A percentile compares a stretch with the other conserved stretches of the same genome.
Evolutionary conservation across 73 alveolate species (phyloP).

Genomic region (Stentor roeselii): DNA sequence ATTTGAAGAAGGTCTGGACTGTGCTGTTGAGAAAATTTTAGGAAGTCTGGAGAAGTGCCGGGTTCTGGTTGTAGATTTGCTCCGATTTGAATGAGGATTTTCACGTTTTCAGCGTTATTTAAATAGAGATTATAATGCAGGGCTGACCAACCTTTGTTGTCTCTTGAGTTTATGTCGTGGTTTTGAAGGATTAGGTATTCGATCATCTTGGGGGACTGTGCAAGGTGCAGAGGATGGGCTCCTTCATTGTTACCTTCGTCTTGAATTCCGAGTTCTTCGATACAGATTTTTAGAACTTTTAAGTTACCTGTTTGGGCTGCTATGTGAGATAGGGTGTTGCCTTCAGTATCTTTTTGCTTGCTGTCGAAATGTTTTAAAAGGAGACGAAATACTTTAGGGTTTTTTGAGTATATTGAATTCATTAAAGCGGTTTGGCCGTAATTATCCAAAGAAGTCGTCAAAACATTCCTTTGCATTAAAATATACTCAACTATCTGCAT

Average conservation of each 20-base stretch:
- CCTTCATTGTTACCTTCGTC: slow-evolving; percentile 15
- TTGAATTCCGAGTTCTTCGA: neutral
- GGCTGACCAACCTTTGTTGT: neutral
- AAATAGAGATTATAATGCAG: neutral
- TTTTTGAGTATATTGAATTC: slow-evolving; percentile 1
- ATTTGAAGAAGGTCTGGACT: neutral
- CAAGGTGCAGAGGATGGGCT: slow-evolving; percentile 4
- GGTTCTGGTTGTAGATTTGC: neutral
- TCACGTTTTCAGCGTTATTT: neutral
- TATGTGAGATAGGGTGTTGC: neutral
- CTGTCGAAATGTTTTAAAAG: neutral
- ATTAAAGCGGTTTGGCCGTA: slow-evolving; percentile 21
- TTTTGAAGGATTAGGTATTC: slow-evolving; percentile 20
- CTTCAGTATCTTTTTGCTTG: neutral
- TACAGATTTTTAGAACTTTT: neutral
- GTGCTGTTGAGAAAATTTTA: neutral
- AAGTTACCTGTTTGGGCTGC: neutral
- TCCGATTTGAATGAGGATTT: slow-evolving; percentile 10
- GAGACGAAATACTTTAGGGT: neutral
- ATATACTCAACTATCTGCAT: neutral
- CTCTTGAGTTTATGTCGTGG: neutral
- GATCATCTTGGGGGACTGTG: neutral
- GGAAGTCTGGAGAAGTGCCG: neutral
- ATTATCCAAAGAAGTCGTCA: neutral
- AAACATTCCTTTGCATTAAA: neutral